phyloP scores from a whole-genome alignment of 192 early-diverging fungal species.

The Gaertneriomyces semiglobifer region DNA sequence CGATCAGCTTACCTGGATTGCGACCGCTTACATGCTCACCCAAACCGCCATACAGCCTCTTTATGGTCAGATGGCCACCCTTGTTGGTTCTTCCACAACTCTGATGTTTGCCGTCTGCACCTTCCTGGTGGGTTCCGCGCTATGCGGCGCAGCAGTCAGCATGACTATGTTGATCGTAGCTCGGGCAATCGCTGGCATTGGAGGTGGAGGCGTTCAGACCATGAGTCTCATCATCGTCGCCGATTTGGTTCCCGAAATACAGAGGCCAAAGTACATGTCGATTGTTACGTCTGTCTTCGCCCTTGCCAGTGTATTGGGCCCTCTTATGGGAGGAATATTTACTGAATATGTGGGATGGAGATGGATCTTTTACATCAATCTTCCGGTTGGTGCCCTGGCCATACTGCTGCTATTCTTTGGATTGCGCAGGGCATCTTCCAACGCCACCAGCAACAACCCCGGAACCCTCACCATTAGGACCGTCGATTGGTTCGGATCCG shows the following conservation, averaged over 20 bases:
- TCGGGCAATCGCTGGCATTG: conserved; percentile 69
- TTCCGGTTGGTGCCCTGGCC: conserved; percentile 73
- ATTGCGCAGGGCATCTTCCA: neutral
- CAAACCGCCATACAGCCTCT: conserved; percentile 66
- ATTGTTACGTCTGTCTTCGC: conserved; percentile 73
- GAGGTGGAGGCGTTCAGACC: conserved; percentile 77
- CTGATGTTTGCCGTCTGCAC: conserved; percentile 67
- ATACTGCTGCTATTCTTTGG: neutral
- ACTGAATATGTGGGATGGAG: conserved; percentile 52
- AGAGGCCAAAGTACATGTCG: conserved; percentile 76
- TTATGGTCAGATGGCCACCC: conserved; percentile 84
- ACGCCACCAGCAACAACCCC: conserved; percentile 8
- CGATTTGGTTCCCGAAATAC: conserved; percentile 64
- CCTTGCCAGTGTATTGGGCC: conserved; percentile 71
- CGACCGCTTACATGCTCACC: conserved; percentile 41
- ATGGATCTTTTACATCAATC: conserved; percentile 69
- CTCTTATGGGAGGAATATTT: conserved; percentile 80
- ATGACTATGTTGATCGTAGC: conserved; percentile 64
- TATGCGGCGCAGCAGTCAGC: conserved; percentile 68
- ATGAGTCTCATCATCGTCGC: conserved; percentile 81
- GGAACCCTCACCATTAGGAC: neutral
- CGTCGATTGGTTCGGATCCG: neutral
- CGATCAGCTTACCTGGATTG: conserved; percentile 41
- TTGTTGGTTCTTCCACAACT: conserved; percentile 76
- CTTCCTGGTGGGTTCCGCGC: conserved; percentile 72